These are phyloP conservation scores for Tuber microsphaerosporum DNA, from an alignment of 495 filamentous ascomycete species.

Conservation along the genomic window DNA sequence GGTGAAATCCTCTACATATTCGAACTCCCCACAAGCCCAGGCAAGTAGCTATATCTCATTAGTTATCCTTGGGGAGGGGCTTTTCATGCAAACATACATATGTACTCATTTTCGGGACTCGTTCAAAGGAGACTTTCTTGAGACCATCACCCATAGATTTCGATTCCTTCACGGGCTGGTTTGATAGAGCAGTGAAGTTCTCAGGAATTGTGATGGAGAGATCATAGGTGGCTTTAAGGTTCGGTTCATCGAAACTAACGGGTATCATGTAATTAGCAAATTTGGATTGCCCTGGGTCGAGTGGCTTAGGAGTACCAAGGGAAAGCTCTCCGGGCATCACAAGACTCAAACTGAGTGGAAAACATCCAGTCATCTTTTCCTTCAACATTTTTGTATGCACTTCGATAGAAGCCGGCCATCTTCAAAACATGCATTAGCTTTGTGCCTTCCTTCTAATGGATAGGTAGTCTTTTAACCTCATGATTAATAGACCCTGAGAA, in stretches of 20 bases:
- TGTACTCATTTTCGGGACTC: slow-evolving; percentile 91
- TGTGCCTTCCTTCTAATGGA: too few species aligned
- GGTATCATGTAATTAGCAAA: slow-evolving; percentile 6
- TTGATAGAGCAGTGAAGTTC: slow-evolving; percentile 78
- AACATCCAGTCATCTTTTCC: slow-evolving; percentile 70
- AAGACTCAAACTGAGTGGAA: slow-evolving; percentile 94
- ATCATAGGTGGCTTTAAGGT: slow-evolving; percentile 91
- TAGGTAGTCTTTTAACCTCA: slow-evolving; percentile 41
- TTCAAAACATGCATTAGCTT: background rate
- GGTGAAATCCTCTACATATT: slow-evolving; percentile 87
- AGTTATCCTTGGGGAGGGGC: slow-evolving; percentile 3
- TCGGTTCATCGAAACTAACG: slow-evolving; percentile 82
- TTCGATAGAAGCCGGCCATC: slow-evolving; percentile 95
- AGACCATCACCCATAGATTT: slow-evolving; percentile 49
- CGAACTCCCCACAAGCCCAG: slow-evolving; percentile 95
- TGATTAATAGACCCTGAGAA: slow-evolving; percentile 88
- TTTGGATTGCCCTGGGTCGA: background rate
- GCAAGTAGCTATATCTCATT: slow-evolving; percentile 59
- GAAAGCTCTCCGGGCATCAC: slow-evolving; percentile 87
- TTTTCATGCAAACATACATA: slow-evolving; percentile 50
- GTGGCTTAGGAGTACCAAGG: slow-evolving; percentile 52
- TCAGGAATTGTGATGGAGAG: slow-evolving; percentile 84
- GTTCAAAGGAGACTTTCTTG: slow-evolving; percentile 76
- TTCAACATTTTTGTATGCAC: slow-evolving; percentile 81
- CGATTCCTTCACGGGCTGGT: slow-evolving; percentile 76